These are phyloP conservation scores for Lentinula aciculospora DNA, from an alignment of 768 basidiomycete species.

Conservation along the genomic window DNA sequence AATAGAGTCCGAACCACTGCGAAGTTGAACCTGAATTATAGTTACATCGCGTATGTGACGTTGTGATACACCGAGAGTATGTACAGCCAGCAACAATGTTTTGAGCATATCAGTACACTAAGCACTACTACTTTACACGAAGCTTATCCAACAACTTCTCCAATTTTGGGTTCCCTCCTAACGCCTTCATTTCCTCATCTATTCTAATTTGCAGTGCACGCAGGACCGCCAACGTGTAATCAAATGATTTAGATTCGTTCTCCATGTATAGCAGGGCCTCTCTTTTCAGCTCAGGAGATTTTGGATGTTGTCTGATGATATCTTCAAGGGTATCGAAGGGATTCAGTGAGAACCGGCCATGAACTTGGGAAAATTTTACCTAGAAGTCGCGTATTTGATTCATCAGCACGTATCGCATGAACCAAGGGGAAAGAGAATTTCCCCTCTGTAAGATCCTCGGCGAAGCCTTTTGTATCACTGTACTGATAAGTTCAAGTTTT, in stretches of 20 bases:
- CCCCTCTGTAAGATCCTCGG: slow-evolving; percentile 92
- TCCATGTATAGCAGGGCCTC: slow-evolving; percentile 78
- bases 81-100: too few species aligned
- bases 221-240: slow-evolving; percentile 76
- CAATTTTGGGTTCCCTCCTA: slow-evolving; percentile 5
- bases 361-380: slow-evolving; percentile 22
- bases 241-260: slow-evolving; percentile 75
- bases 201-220: slow-evolving; percentile 42
- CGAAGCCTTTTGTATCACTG: slow-evolving; percentile 77
- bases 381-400: slow-evolving; percentile 71
- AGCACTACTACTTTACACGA: not conserved
- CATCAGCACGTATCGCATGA: slow-evolving; percentile 79
- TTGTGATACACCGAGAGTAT: too few species aligned
- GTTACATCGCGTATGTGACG: too few species aligned
- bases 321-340: slow-evolving; percentile 20
- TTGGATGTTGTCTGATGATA: slow-evolving; percentile 83
- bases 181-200: not conserved
- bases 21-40: too few species aligned
- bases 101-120: too few species aligned
- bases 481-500: slow-evolving; percentile 48
- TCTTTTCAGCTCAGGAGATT: slow-evolving; percentile 71
- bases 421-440: slow-evolving; percentile 97
- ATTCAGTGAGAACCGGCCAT: too few species aligned
- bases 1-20: too few species aligned
- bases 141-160: slow-evolving; percentile 1